These are phyloP conservation scores for Tricholoma hemisulphureum DNA, from an alignment of 768 basidiomycete genomes.

Conservation along the genomic window DNA sequence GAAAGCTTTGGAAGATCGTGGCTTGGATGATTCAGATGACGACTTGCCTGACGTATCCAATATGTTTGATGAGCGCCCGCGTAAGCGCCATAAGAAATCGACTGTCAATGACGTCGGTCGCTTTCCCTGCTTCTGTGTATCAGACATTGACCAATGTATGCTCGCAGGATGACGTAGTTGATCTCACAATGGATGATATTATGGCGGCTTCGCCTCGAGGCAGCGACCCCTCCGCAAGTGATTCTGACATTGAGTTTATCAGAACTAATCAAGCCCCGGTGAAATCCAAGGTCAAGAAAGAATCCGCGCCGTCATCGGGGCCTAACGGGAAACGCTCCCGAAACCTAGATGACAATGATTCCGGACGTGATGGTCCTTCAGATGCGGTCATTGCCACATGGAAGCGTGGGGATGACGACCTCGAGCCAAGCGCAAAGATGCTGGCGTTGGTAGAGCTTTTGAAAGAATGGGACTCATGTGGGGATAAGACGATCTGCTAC, in stretches of 20 bases:
- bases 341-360: constrained; percentile 17
- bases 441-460: constrained; percentile 51
- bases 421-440: constrained; percentile 74
- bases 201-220: constrained; percentile 11
- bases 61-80: constrained; percentile 33
- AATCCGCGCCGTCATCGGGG: constrained; percentile 18
- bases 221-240: constrained; percentile 19
- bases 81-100: constrained; percentile 34
- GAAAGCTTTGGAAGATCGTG: constrained; percentile 24
- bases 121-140: background rate
- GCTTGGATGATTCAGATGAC: constrained; percentile 46
- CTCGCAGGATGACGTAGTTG: constrained; percentile 18
- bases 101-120: constrained; percentile 15
- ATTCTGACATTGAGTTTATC: constrained; percentile 26
- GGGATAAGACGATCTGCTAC: constrained; percentile 71
- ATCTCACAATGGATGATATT: constrained; percentile 32
- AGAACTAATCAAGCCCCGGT: background rate
- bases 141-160: background rate
- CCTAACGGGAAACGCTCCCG: constrained; percentile 22
- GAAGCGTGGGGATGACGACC: constrained; percentile 57
- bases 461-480: constrained; percentile 54
- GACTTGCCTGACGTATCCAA: constrained; percentile 50
- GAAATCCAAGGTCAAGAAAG: constrained; percentile 4
- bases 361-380: constrained; percentile 30
- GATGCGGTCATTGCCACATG: constrained; percentile 51